phyloP scores from a whole-genome alignment of 305 asterid species.

The Fraxinus paxiana region DNA sequence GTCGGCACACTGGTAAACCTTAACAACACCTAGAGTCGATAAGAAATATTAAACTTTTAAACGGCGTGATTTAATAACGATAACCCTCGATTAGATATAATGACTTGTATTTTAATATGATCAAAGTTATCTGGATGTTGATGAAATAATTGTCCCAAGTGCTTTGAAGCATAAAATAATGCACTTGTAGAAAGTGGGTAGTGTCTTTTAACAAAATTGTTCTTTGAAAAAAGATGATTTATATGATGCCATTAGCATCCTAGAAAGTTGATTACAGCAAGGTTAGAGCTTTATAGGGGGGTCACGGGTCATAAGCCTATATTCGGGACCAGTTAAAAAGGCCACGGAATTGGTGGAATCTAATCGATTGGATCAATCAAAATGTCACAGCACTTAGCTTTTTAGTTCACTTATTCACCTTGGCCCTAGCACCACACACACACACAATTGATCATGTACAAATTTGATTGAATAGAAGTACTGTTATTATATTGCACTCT shows the following conservation, averaged over 20 bases:
- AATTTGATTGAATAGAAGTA: neutral
- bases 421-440: neutral
- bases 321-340: constrained; percentile 27
- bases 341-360: constrained; percentile 24
- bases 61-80: neutral
- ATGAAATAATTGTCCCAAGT: constrained; percentile 31
- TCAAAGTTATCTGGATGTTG: constrained; percentile 17
- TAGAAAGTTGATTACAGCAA: constrained; percentile 15
- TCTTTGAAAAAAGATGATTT: constrained; percentile 8
- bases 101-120: neutral
- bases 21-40: neutral
- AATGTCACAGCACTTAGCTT: neutral
- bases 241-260: constrained; percentile 29
- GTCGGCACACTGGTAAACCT: neutral
- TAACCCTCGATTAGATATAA: neutral
- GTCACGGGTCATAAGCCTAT: neutral
- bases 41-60: neutral
- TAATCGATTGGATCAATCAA: constrained; percentile 16
- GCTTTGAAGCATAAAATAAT: constrained; percentile 29
- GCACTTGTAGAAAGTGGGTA: constrained; percentile 23
- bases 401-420: neutral
- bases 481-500: neutral
- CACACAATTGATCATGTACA: neutral
- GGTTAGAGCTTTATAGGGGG: neutral
- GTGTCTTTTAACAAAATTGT: constrained; percentile 22